Conservation (phyloP, 345 rosid species). For the Aegle marmelos region DNA sequence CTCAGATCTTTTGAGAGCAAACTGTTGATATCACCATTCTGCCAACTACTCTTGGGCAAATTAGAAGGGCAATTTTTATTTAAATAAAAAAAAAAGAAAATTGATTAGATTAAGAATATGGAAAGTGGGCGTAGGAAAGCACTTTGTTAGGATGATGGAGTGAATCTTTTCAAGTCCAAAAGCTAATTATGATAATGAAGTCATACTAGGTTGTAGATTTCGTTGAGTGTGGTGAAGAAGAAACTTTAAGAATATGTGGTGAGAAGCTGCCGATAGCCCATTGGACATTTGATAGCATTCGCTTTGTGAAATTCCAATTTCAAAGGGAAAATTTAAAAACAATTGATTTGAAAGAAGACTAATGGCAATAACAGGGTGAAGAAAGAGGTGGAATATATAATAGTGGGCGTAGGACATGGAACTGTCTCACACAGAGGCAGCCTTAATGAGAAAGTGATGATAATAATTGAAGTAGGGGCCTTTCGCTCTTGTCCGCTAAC, state of each 20-base stretch:
- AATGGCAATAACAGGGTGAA: background rate
- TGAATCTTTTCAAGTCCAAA: background rate
- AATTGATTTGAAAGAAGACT: background rate
- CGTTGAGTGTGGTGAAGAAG: background rate
- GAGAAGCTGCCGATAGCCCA: background rate
- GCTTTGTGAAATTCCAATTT: background rate
- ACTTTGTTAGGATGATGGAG: background rate
- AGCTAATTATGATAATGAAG: background rate
- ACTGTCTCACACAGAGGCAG: background rate
- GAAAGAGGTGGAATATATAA: background rate
- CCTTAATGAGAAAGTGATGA: background rate
- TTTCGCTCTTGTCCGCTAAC: background rate
- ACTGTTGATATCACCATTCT: background rate
- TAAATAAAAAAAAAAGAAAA: background rate
- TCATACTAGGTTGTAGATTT: constrained; percentile 1
- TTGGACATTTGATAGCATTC: background rate
- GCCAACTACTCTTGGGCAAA: background rate
- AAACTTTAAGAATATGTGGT: background rate
- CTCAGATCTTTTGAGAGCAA: background rate
- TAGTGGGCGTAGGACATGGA: background rate
- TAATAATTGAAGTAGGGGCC: background rate
- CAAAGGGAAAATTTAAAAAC: background rate
- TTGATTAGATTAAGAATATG: background rate
- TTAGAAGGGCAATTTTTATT: background rate
- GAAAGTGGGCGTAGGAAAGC: background rate